Evolutionary conservation across 2,329 filamentous ascomycete species (phyloP).

Genomic region (Teratosphaeria epicoccoides): DNA sequence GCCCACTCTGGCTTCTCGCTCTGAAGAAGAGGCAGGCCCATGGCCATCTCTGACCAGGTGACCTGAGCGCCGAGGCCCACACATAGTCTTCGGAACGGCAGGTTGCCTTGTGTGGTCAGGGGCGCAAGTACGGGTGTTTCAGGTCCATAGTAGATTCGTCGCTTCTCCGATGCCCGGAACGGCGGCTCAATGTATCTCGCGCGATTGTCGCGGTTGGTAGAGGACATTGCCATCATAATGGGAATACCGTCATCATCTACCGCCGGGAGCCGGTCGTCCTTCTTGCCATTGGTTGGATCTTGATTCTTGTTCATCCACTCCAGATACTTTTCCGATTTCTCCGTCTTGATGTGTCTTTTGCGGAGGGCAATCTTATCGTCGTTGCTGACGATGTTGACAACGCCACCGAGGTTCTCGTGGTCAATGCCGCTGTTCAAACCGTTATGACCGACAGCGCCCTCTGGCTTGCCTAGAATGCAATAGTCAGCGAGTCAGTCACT

Average conservation of each 20-base stretch:
- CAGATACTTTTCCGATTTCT: constrained; percentile 64
- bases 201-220: constrained; percentile 54
- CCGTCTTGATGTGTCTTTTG: constrained; percentile 59
- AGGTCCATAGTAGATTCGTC: constrained; percentile 81
- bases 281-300: constrained; percentile 9
- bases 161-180: constrained; percentile 84
- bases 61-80: constrained; percentile 80
- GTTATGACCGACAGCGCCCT: constrained; percentile 28
- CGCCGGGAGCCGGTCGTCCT: constrained; percentile 19
- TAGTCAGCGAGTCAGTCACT: too few relatives aligned
- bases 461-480: too few relatives aligned
- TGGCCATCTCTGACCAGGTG: constrained; percentile 97
- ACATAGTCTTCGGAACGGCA: constrained; percentile 86
- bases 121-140: constrained; percentile 93
- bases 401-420: constrained; percentile 41
- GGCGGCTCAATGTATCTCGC: constrained; percentile 79
- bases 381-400: constrained; percentile 64
- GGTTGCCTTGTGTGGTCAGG: constrained; percentile 89
- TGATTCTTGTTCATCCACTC: constrained; percentile 64
- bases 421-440: constrained; percentile 19
- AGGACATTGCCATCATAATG: not conserved
- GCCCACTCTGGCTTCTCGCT: constrained; percentile 91
- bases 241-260: constrained; percentile 4
- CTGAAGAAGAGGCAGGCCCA: constrained; percentile 80
- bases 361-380: constrained; percentile 64